Percentiles rank a stretch among this genome's conserved stretches.
These are phyloP conservation scores for Craspedostauros australis DNA, from an alignment of 108 stramenopile species.

Conservation along the genomic window DNA sequence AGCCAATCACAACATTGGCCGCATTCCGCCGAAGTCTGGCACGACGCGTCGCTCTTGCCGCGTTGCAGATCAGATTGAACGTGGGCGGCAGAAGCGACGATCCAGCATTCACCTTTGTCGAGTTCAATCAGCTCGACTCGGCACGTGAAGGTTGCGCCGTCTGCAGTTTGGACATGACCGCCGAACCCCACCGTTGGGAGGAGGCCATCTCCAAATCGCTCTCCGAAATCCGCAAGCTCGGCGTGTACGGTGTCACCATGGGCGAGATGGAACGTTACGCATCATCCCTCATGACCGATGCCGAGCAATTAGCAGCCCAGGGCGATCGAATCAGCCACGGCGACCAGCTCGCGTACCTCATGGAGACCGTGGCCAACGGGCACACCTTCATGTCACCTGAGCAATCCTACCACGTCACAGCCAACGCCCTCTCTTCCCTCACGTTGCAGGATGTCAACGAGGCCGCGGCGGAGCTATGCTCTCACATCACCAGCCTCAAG, in stretches of 20 bases:
- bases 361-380: conserved; percentile 95
- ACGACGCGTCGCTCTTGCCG: conserved; percentile 86
- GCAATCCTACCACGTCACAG: conserved; percentile 85
- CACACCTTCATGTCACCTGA: conserved; percentile 97
- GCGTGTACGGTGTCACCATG: conserved; percentile 82
- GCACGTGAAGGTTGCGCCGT: conserved; percentile 96
- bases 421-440: conserved; percentile 75
- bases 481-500: conserved; percentile 79
- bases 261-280: conserved; percentile 93
- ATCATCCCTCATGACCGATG: conserved; percentile 88
- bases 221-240: conserved; percentile 89
- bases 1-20: conserved; percentile 75
- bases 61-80: conserved; percentile 93
- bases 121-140: conserved; percentile 96
- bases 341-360: conserved; percentile 90
- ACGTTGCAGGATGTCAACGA: conserved; percentile 93
- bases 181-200: conserved; percentile 89
- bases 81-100: conserved; percentile 87
- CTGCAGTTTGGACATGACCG: conserved; percentile 93
- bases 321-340: conserved; percentile 89
- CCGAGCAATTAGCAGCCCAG: conserved; percentile 90
- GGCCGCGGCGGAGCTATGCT: conserved; percentile 88
- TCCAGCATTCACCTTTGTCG: conserved; percentile 95
- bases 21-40: conserved; percentile 85
- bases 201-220: conserved; percentile 87